Percentiles rank a stretch among this genome's conserved stretches.
Conservation (phyloP, 202 grass and related monocot species). For the Eragrostis tef region DNA sequence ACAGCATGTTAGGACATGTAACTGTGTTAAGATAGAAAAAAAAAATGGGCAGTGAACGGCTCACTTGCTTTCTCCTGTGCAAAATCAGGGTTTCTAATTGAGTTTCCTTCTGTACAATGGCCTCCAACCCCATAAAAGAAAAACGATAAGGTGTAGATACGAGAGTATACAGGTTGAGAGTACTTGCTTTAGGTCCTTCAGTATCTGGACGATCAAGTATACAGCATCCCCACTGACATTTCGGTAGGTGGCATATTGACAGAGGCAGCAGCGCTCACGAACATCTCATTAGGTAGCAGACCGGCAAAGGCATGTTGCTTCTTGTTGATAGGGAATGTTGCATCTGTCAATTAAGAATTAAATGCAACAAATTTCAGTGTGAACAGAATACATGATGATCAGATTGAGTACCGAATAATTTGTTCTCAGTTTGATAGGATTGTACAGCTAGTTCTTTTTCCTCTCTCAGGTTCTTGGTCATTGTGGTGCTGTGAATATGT, state of each 20-base stretch:
- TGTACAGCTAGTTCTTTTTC: no score
- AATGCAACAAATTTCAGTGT: constrained; percentile 19
- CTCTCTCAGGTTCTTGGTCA: no score
- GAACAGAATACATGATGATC: not conserved
- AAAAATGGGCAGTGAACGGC: constrained; percentile 22
- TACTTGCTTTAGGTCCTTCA: constrained; percentile 39
- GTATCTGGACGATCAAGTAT: constrained; percentile 48
- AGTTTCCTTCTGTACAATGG: constrained; percentile 72
- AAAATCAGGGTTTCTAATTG: constrained; percentile 48
- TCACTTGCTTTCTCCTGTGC: constrained; percentile 25
- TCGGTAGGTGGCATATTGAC: not conserved
- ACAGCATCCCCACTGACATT: constrained; percentile 33
- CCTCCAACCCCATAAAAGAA: constrained; percentile 34
- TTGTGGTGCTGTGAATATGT: not conserved
- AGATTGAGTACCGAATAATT: not conserved
- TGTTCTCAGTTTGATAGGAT: no score
- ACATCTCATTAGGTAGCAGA: constrained; percentile 12
- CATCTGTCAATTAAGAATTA: constrained; percentile 53
- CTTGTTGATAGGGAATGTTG: constrained; percentile 30
- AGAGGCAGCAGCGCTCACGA: not conserved
- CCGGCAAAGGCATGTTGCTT: not conserved
- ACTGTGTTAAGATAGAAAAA: not conserved
- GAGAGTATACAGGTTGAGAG: constrained; percentile 58
- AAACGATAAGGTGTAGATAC: constrained; percentile 43
- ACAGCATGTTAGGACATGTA: constrained; percentile 19